Evolutionary conservation across 192 early-diverging fungal genomes (phyloP).

Genomic region (Phlyctochytrium planicorne): DNA sequence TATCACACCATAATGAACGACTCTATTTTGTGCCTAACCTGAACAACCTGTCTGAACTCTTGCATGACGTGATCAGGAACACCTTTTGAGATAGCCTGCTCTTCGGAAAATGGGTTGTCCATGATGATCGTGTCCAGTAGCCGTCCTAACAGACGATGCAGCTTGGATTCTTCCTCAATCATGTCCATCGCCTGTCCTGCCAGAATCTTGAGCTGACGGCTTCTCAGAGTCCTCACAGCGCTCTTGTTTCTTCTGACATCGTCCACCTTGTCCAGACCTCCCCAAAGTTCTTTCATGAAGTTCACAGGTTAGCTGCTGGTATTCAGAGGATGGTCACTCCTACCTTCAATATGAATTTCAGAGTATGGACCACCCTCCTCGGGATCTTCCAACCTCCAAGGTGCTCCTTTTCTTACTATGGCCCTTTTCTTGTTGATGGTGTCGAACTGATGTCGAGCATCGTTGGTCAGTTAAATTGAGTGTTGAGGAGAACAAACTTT

Average conservation of each 20-base stretch:
- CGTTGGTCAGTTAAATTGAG: not conserved
- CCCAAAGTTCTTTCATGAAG: constrained; percentile 26
- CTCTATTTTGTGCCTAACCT: too few relatives aligned
- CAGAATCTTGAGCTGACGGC: constrained; percentile 54
- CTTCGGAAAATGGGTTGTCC: constrained; percentile 26
- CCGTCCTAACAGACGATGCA: constrained; percentile 17
- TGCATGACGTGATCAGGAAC: constrained; percentile 18
- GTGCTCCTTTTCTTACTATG: not conserved
- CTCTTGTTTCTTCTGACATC: constrained; percentile 58
- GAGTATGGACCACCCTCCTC: constrained; percentile 23
- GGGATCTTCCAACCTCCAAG: constrained; percentile 7
- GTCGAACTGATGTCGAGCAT: constrained; percentile 13
- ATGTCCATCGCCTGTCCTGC: constrained; percentile 59
- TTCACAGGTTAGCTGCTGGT: constrained; percentile 3
- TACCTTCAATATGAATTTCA: constrained; percentile 32
- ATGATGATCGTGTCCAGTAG: constrained; percentile 23
- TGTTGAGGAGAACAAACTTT: constrained; percentile 9
- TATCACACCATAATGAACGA: not conserved
- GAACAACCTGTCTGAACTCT: constrained; percentile 28
- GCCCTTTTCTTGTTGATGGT: constrained; percentile 19
- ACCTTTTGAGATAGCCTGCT: constrained; percentile 19
- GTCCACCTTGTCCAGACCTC: constrained; percentile 56
- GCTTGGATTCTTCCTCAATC: constrained; percentile 61
- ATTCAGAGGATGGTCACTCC: not conserved
- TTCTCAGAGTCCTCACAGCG: constrained; percentile 54